Evolutionary conservation across 2,329 filamentous ascomycete genomes (phyloP).

Genomic region (Calonectria naviculata): DNA sequence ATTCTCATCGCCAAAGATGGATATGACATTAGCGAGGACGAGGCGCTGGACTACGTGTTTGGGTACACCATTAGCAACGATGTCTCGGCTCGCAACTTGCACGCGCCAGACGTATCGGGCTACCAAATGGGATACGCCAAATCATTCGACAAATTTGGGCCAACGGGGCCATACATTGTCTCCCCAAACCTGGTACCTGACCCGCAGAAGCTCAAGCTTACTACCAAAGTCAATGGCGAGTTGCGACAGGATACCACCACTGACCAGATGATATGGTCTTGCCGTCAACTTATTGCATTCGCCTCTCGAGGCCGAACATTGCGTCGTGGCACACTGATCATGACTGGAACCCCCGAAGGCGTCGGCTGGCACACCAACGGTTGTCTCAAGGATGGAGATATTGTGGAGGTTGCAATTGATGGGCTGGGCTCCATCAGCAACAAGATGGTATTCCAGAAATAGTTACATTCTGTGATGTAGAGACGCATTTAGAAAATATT

Average conservation of each 20-base stretch:
- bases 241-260: constrained; percentile 15
- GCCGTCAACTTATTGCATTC: constrained; percentile 14
- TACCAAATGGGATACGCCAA: constrained; percentile 18
- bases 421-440: constrained; percentile 12
- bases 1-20: constrained; percentile 61
- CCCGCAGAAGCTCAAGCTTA: constrained; percentile 11
- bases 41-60: constrained; percentile 60
- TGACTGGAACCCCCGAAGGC: constrained; percentile 12
- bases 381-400: constrained; percentile 7
- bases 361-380: constrained; percentile 11
- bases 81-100: constrained; percentile 48
- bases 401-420: constrained; percentile 7
- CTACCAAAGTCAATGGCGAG: constrained; percentile 14
- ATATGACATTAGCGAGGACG: constrained; percentile 55
- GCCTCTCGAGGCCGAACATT: constrained; percentile 10
- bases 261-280: constrained; percentile 15
- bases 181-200: constrained; percentile 7
- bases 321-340: constrained; percentile 18
- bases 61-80: constrained; percentile 67
- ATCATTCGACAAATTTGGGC: constrained; percentile 15
- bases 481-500: background rate
- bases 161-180: constrained; percentile 10
- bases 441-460: constrained; percentile 17
- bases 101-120: constrained; percentile 12
- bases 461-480: background rate